A percentile compares a stretch with the other conserved stretches of the same genome.
Conservation (phyloP, 2,329 filamentous ascomycete genomes). For the Colletotrichum spaethianum region DNA sequence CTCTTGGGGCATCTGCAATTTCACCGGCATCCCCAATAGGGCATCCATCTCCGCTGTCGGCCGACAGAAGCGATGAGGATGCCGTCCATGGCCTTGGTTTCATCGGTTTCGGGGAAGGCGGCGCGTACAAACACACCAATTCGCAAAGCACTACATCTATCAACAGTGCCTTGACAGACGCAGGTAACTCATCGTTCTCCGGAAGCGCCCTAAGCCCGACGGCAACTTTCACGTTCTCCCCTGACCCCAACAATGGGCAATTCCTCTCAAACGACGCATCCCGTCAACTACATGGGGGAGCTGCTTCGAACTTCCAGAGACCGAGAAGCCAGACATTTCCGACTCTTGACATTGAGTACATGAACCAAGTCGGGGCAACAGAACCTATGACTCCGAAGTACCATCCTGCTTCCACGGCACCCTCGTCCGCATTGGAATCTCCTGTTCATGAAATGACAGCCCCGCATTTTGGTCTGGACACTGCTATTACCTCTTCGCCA, state of each 20-base stretch:
- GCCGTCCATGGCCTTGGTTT: conserved; percentile 72
- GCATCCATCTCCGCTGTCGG: conserved; percentile 78
- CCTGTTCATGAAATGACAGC: conserved; percentile 62
- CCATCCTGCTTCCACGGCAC: conserved; percentile 60
- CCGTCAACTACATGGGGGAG: conserved; percentile 52
- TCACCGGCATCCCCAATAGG: conserved; percentile 82
- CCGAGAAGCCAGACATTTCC: conserved; percentile 93
- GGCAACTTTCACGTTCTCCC: conserved; percentile 81
- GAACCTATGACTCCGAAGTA: conserved; percentile 67
- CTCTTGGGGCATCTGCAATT: conserved; percentile 69
- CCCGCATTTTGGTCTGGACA: conserved; percentile 60
- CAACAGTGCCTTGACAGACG: conserved; percentile 77
- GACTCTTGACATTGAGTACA: conserved; percentile 74
- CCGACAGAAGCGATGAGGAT: conserved; percentile 78
- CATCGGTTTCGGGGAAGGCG: conserved; percentile 69
- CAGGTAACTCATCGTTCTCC: conserved; percentile 77
- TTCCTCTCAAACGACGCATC: conserved; percentile 66
- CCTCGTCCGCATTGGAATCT: conserved; percentile 68
- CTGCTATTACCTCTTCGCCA: conserved; percentile 53
- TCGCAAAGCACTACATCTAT: conserved; percentile 78
- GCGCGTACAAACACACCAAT: conserved; percentile 72
- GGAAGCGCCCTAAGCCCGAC: conserved; percentile 80
- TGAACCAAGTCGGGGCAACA: conserved; percentile 58
- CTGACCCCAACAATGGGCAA: conserved; percentile 77
- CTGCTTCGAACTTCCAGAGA: conserved; percentile 72